Conservation (phyloP, 345 rosid species). For the Hibiscus syriacus region DNA sequence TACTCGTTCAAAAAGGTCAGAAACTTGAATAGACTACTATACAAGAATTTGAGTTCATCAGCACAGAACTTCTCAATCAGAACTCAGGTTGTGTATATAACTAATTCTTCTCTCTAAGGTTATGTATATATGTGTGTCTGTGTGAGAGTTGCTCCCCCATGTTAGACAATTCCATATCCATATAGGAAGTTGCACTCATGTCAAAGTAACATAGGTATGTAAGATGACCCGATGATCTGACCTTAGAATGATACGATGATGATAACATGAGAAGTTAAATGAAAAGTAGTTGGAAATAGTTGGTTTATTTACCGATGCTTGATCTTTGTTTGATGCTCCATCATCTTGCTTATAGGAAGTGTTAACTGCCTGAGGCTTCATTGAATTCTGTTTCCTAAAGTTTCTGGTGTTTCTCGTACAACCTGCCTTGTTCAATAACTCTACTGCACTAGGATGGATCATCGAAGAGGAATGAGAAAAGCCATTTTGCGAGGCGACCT, state of each 20-base stretch:
- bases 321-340: conserved; percentile 16
- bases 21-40: not conserved
- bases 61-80: not conserved
- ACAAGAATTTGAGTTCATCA: not conserved
- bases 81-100: no score
- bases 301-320: conserved; percentile 24
- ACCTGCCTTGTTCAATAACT: conserved; percentile 8
- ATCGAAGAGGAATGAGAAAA: not conserved
- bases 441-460: not conserved
- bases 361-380: conserved; percentile 19
- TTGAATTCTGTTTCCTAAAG: conserved; percentile 20
- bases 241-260: not conserved
- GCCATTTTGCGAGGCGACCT: not conserved
- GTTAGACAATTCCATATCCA: not conserved
- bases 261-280: not conserved
- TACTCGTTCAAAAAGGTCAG: not conserved
- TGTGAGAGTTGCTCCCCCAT: not conserved
- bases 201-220: not conserved
- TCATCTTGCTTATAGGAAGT: conserved; percentile 11
- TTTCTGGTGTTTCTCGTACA: conserved; percentile 15
- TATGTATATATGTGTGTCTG: not conserved
- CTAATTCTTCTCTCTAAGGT: not conserved
- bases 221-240: not conserved
- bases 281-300: not conserved
- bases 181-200: not conserved